phyloP scores from a whole-genome alignment of 257 asterid species.

The Nicotiana noctiflora region DNA sequence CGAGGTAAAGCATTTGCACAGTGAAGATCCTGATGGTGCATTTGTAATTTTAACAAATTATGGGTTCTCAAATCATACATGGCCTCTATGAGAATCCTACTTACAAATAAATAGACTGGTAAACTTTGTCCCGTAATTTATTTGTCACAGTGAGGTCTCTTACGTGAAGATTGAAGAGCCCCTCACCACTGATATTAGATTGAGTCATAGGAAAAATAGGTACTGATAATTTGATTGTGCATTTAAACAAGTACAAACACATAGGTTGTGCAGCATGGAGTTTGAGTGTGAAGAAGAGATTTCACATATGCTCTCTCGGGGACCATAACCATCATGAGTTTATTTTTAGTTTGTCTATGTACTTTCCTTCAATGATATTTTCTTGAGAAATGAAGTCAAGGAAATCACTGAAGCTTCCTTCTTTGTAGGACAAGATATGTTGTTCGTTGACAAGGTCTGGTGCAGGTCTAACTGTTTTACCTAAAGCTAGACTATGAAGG shows the following conservation, averaged over 20 bases:
- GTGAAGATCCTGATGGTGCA: not conserved
- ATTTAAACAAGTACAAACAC: not conserved
- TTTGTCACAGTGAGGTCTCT: not conserved
- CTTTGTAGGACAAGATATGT: slow-evolving; percentile 37
- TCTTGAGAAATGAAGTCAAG: slow-evolving; percentile 43
- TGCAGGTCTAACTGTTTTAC: slow-evolving; percentile 42
- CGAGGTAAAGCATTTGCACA: not conserved
- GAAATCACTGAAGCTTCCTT: slow-evolving; percentile 46
- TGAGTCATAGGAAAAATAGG: not conserved
- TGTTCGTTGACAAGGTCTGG: slow-evolving; percentile 39
- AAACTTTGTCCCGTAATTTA: not conserved
- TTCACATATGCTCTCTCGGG: not conserved
- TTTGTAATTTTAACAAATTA: not conserved
- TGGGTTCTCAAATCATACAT: not conserved
- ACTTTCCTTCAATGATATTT: slow-evolving; percentile 31
- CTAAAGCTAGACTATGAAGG: slow-evolving; percentile 47
- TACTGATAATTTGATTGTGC: not conserved
- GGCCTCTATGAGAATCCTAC: not conserved
- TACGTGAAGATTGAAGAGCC: not conserved
- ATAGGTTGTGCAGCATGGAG: not conserved
- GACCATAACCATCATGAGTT: slow-evolving; percentile 1
- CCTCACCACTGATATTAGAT: not conserved
- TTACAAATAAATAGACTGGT: not conserved
- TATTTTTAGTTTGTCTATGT: slow-evolving; percentile 35
- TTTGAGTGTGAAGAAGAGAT: not conserved